phyloP scores from a whole-genome alignment of 1,284 basidiomycete genomes.

The Cutaneotrichosporon curvatum region DNA sequence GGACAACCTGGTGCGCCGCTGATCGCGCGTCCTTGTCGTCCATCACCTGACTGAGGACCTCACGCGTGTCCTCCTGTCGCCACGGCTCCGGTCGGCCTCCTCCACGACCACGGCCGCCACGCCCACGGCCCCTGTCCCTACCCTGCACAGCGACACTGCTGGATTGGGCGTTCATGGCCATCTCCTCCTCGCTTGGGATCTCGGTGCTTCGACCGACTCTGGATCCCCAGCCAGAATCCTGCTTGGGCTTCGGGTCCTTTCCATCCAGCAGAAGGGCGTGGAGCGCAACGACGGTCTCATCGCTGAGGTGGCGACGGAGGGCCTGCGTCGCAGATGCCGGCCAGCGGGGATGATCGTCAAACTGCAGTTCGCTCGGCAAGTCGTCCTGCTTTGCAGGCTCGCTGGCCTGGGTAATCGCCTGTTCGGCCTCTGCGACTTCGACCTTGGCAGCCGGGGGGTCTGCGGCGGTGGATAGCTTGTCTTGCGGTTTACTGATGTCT shows the following conservation, averaged over 20 bases:
- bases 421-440: too few species aligned
- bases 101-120: constrained; percentile 23
- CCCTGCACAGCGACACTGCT: constrained; percentile 8
- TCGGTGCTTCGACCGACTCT: constrained; percentile 38
- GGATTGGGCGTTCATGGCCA: constrained; percentile 20
- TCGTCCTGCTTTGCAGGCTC: constrained; percentile 1
- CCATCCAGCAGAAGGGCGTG: constrained; percentile 71
- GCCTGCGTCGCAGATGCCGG: constrained; percentile 55
- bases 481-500: constrained; percentile 55
- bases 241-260: constrained; percentile 57
- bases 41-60: constrained; percentile 76
- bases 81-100: constrained; percentile 16
- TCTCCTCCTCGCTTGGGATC: constrained; percentile 27
- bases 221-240: constrained; percentile 48
- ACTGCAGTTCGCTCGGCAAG: constrained; percentile 22
- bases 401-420: too few species aligned
- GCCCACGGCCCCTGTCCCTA: constrained; percentile 15
- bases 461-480: not conserved
- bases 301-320: constrained; percentile 59
- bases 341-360: constrained; percentile 53
- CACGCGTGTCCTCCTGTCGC: constrained; percentile 55
- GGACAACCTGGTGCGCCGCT: constrained; percentile 69
- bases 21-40: constrained; percentile 72
- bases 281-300: constrained; percentile 56
- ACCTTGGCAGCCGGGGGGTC: too few species aligned